These are phyloP conservation scores for Fraxinus sp. DNA, from an alignment of 305 asterid genomes.

Conservation along the genomic window DNA sequence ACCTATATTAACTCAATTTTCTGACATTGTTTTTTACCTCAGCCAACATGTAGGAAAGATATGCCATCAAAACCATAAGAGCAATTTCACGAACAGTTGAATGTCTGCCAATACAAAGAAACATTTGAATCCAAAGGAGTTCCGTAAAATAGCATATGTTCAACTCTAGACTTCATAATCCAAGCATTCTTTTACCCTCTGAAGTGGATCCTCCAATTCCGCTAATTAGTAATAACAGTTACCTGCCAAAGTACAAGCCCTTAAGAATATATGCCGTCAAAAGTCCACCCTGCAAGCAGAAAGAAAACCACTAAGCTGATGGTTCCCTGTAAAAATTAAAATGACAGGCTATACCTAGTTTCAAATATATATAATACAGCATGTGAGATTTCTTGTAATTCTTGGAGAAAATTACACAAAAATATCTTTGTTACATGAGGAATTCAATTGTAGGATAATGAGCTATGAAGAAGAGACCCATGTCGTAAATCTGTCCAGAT, in stretches of 20 bases:
- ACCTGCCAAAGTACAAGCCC: conserved; percentile 83
- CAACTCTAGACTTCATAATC: conserved; percentile 12
- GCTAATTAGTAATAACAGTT: conserved; percentile 16
- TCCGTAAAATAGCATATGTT: conserved; percentile 8
- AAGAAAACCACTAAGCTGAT: conserved; percentile 18
- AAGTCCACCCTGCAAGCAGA: conserved; percentile 75
- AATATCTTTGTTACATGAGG: background rate
- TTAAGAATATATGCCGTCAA: conserved; percentile 67
- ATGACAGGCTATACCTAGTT: background rate
- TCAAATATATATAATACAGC: background rate
- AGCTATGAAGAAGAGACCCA: background rate
- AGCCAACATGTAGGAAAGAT: conserved; percentile 93
- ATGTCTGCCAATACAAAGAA: conserved; percentile 56
- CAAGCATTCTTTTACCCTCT: conserved; percentile 4
- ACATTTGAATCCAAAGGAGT: conserved; percentile 20
- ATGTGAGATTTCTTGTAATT: background rate
- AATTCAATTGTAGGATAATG: background rate
- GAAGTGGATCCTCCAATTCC: background rate
- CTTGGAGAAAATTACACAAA: background rate
- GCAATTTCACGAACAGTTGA: conserved; percentile 86
- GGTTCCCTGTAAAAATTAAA: conserved; percentile 4
- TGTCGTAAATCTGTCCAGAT: background rate
- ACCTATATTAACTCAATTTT: conserved; percentile 2
- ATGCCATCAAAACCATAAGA: conserved; percentile 86
- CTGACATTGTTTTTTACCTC: conserved; percentile 52